phyloP scores from a whole-genome alignment of 805 yeast species.

The Candida easanensis region DNA sequence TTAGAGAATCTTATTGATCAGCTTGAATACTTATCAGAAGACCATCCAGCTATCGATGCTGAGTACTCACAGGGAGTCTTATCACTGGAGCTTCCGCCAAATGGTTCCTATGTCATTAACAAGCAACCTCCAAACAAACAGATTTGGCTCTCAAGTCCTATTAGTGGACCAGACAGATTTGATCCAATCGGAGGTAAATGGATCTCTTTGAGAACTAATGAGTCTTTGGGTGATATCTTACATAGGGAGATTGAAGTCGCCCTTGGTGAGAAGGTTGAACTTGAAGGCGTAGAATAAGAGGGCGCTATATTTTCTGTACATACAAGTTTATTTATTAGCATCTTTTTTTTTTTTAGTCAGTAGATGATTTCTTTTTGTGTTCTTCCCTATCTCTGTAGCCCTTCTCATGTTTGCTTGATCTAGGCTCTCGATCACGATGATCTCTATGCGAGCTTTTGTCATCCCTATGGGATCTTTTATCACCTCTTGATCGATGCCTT shows the following conservation, averaged over 20 bases:
- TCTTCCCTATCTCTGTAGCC: slow-evolving; percentile 6
- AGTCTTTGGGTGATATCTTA: slow-evolving; percentile 37
- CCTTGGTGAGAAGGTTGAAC: slow-evolving; percentile 23
- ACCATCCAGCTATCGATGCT: slow-evolving; percentile 61
- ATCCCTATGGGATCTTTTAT: not conserved
- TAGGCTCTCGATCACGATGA: not conserved
- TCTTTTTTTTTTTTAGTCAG: not conserved
- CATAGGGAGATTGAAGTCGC: slow-evolving; percentile 16
- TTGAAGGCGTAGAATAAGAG: slow-evolving; percentile 21
- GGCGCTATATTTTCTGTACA: not conserved
- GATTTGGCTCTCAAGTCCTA: slow-evolving; percentile 92
- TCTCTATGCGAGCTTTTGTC: not conserved
- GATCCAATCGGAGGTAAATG: slow-evolving; percentile 75
- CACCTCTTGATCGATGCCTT: slow-evolving; percentile 2
- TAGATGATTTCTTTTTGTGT: not conserved
- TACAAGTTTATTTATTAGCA: slow-evolving; percentile 1
- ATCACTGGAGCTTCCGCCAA: slow-evolving; percentile 63
- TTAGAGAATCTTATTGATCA: slow-evolving; percentile 66
- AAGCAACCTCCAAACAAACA: slow-evolving; percentile 98
- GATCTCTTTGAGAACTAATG: slow-evolving; percentile 71
- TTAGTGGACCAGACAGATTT: slow-evolving; percentile 87
- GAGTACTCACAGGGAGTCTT: slow-evolving; percentile 87
- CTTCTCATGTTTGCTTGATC: not conserved
- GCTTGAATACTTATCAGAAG: slow-evolving; percentile 66
- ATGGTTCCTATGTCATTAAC: slow-evolving; percentile 88